Conservation (phyloP, 2,329 filamentous ascomycete genomes). For the Neonectria hederae region DNA sequence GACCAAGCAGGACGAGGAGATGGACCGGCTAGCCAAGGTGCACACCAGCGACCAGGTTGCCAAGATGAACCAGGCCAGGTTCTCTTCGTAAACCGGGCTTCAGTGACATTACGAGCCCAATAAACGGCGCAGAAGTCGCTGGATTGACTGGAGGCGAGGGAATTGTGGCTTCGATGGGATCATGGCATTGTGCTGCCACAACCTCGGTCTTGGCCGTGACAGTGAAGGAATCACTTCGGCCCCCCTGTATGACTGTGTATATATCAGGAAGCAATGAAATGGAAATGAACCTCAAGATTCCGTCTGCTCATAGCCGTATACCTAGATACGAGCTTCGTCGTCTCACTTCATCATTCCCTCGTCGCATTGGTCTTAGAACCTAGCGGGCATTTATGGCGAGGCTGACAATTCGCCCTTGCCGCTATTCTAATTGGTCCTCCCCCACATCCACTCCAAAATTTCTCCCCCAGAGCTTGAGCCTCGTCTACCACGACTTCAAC, state of each 20-base stretch:
- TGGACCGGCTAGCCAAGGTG: slow-evolving; percentile 51
- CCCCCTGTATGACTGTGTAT: slow-evolving; percentile 48
- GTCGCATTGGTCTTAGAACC: not conserved
- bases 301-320: not conserved
- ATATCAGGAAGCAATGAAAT: slow-evolving; percentile 45
- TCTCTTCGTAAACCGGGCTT: slow-evolving; percentile 41
- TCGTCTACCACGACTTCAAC: slow-evolving; percentile 39
- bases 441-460: slow-evolving; percentile 43
- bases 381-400: slow-evolving; percentile 33
- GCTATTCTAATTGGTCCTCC: slow-evolving; percentile 41
- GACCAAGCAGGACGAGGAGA: slow-evolving; percentile 58
- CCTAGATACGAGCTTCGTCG: not conserved
- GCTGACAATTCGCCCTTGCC: slow-evolving; percentile 40
- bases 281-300: slow-evolving; percentile 28
- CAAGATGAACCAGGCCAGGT: slow-evolving; percentile 49
- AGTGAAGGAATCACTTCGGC: slow-evolving; percentile 34
- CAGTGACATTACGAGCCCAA: slow-evolving; percentile 5
- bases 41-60: slow-evolving; percentile 53
- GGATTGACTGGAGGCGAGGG: slow-evolving; percentile 34
- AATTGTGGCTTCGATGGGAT: slow-evolving; percentile 34
- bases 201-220: slow-evolving; percentile 29
- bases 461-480: slow-evolving; percentile 39
- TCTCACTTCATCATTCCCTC: not conserved
- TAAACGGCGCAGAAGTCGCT: slow-evolving; percentile 18
- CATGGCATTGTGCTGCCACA: slow-evolving; percentile 30